phyloP scores from a whole-genome alignment of 441 rosid genomes.

The Macaranga tanarius region DNA sequence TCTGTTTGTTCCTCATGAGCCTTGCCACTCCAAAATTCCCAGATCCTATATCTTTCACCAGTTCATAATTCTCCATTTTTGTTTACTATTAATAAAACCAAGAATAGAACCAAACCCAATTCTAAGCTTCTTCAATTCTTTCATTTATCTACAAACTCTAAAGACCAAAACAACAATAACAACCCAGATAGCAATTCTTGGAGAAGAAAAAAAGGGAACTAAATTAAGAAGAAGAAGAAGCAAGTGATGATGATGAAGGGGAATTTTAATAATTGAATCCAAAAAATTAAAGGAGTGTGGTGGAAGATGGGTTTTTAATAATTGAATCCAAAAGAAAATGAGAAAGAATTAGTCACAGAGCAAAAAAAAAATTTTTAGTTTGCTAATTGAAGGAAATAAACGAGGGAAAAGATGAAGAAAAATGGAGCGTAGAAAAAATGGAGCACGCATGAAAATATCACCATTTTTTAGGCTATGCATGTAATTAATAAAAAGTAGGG shows the following conservation, averaged over 20 bases:
- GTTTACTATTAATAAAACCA: background rate
- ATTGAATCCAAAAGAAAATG: too few species aligned
- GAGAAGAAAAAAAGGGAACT: background rate
- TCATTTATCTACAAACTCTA: background rate
- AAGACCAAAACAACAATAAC: background rate
- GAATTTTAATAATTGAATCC: too few species aligned
- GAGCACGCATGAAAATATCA: too few species aligned
- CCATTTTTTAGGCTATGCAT: too few species aligned
- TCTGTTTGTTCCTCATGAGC: constrained; percentile 69
- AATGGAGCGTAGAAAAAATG: too few species aligned
- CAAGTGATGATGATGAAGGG: background rate
- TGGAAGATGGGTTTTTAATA: too few species aligned
- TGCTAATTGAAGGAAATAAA: too few species aligned
- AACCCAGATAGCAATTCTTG: background rate
- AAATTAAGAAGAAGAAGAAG: background rate
- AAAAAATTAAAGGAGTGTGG: too few species aligned
- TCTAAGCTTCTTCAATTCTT: background rate
- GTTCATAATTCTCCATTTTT: constrained; percentile 59
- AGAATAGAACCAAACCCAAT: constrained; percentile 1
- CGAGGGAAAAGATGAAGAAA: too few species aligned
- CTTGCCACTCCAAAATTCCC: constrained; percentile 90
- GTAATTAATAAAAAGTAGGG: too few species aligned
- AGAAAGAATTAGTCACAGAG: too few species aligned
- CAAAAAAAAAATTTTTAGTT: too few species aligned
- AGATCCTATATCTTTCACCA: constrained; percentile 76